Base-by-base conservation (phyloP, 768 basidiomycete genomes). In the Rossbeevera mucosa region DNA sequence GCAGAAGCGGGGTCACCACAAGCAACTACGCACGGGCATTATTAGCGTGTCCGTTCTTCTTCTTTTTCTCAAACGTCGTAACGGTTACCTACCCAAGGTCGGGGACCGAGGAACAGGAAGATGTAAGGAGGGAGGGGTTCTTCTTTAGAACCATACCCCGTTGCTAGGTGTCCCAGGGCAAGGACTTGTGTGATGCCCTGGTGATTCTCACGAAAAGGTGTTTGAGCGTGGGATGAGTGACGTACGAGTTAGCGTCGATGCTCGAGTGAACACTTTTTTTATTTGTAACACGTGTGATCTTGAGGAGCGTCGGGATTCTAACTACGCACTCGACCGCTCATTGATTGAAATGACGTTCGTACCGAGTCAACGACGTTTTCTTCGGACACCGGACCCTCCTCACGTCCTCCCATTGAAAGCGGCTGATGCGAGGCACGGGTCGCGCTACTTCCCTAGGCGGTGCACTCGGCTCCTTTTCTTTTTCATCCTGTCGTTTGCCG, bases 381-480 rank as follows among this genome's bases (percentile, higher is more conserved):
- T 55, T 16, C 55, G 55, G 4, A 20, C 51, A 2, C 41, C 44
- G 1, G 55, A 58, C 12, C 24, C 54, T 3, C 13, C 18, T 0
- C 53, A 59, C 22, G 21, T 57, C 8, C 60, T 69, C 2, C 67
- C 65, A 5, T 7, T 64, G 20, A 47, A 43, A 20, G 21, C 42
- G 1, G 36, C 59, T 14, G 57, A 66, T 4, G 41, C 50, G 3
- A 53, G 55, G 44, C 47, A 50, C 4, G 47, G 4, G 36, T 29
- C 54, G 1, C 53, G 42, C 1, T 25, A 12, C 45, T 5, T 46
- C 21, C 47, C 45, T 0, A 55, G 29, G 28, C 64, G 64, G 1
- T 49, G 44, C 4, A 40, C 6, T 14, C 58, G 66, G 4, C 28
- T 66, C 0, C 36, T 66, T 2, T 2, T 48, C 44, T 0, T 64